Base-by-base conservation (phyloP, 2,329 filamentous ascomycete genomes). In the Calonectria crousiana region DNA sequence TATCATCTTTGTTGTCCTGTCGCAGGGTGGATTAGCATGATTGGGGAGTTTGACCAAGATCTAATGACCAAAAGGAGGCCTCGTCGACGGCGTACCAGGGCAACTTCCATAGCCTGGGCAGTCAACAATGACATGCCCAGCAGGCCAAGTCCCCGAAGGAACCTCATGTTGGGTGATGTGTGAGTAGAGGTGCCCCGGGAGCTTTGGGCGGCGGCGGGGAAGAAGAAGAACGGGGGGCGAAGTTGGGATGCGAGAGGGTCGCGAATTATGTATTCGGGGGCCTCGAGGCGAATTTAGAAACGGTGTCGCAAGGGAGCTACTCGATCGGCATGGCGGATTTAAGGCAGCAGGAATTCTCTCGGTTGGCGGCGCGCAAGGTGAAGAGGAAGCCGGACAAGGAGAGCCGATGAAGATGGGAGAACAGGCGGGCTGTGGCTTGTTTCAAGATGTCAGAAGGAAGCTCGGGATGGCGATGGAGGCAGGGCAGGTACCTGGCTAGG, bases 1-100 rank as follows among this genome's bases (percentile, higher is more conserved):
- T 94, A 44, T 93, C 90, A 67, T 94, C 91, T 70, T 92, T 91
- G 83, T 97, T 90, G 84, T 95, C 93, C 95, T 97, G 76, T 47
- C 38, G 26, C 6, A 34, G 62, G 71, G 38, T 30, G 18, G 44
- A 70, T 83, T 77, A 83, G 81, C 72, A 73, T 72, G 69, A 11
- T 64, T 58, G 67, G 20, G 8, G n/a, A 30, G 6, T 53, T 14
- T 34, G 23, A 36, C n/a, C 11, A 32, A 51, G 28, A n/a, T 58
- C 32, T n/a, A 34, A 51, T 47, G 44, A 65, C 47, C 26, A 16
- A 18, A 18, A 18, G 51, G 38, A 38, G 53, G 60, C 52, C 36
- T 67, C 28, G 36, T 73, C 53, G 72, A 68, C 62, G 30, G 69
- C 87, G 60, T 85, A 93, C 91, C 83, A 93, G 86, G 78, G 85